Percentiles rank a stretch among this genome's conserved stretches.
phyloP scores from a whole-genome alignment of 2,329 filamentous ascomycete species.

The Hymenoscyphus scutula region DNA sequence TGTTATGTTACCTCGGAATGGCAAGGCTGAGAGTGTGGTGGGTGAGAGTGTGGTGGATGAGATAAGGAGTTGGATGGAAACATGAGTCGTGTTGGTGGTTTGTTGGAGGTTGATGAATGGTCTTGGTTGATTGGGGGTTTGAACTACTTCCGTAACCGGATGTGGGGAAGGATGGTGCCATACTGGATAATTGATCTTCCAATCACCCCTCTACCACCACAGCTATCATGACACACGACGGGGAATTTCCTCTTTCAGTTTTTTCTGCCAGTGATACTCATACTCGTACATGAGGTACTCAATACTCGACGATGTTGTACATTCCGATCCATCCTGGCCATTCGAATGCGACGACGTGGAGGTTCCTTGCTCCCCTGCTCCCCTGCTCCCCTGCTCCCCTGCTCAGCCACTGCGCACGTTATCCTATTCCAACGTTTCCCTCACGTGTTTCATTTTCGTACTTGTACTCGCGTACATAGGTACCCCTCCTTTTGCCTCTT shows the following conservation, averaged over 20 bases:
- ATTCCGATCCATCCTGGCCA: background rate
- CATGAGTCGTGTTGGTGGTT: background rate
- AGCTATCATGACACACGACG: background rate
- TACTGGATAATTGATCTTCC: background rate
- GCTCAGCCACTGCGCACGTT: background rate
- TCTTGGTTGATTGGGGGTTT: background rate
- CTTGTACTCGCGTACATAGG: too few species aligned
- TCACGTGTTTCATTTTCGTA: background rate
- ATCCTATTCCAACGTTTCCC: background rate
- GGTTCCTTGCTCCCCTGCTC: too few species aligned
- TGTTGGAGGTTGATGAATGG: background rate
- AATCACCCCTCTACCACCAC: background rate
- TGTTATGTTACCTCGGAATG: background rate
- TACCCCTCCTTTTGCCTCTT: background rate
- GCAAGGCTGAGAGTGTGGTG: too few species aligned
- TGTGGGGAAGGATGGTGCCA: slow-evolving; percentile 2
- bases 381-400: too few species aligned
- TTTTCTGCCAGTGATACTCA: slow-evolving; percentile 3
- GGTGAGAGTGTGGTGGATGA: too few species aligned
- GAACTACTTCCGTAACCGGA: background rate
- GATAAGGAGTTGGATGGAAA: too few species aligned
- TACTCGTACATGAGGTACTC: background rate
- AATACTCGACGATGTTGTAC: background rate
- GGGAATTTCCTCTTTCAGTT: background rate
- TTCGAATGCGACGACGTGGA: background rate